Evolutionary conservation across 208 protist species (phyloP), one percentile per base, ranked within the genome.

Genomic region (Trypanosoma caninum): DNA sequence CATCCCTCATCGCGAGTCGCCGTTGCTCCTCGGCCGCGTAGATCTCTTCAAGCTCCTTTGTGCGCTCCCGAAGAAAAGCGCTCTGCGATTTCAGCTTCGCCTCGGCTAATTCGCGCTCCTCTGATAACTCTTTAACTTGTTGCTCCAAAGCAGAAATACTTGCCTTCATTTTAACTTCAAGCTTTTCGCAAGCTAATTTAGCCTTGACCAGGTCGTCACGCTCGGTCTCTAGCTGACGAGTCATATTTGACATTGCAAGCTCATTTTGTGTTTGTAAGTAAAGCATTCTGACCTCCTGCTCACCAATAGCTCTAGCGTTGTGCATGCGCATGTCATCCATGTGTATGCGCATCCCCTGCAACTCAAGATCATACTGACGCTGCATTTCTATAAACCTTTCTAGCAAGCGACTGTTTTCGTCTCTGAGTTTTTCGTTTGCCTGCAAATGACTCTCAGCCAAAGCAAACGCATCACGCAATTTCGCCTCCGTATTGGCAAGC

Each of bases 261-360:
- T 60, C 55, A 11, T 60, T 14, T 18, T 60, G 44, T 23, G 59
- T 56, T 25, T 55, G 59, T 5, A 68, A 31, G 23, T 59, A 52
- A 9, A 69, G 30, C 9, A 34, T 51, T 50, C 44, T 51, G 3
- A 59, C 63, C 13, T 63, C 63, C 27, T 69, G 53, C 27, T 63
- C 53, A 42, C 23, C 46, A 7, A 34, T 59, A 18, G 45, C 38
- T 41, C 14, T 53, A 14, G 44, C 45, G 30, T 37, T 20, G 13
- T 33, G 53, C 11, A 61, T 27, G 20, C 63, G 63, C 40, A 62
- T 54, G 31, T 69, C 54, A 40, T 69, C 53, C 13, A 69, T 37
- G 20, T 69, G 42, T 28, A 62, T 69, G 9, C 54, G 22, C 63
- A 69, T 61, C 27, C 51, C 63, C 20, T 57, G 63, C 9, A 69